Conservation (phyloP, 371 early-diverging fungal species). For the Dichotomocladium elegans region DNA sequence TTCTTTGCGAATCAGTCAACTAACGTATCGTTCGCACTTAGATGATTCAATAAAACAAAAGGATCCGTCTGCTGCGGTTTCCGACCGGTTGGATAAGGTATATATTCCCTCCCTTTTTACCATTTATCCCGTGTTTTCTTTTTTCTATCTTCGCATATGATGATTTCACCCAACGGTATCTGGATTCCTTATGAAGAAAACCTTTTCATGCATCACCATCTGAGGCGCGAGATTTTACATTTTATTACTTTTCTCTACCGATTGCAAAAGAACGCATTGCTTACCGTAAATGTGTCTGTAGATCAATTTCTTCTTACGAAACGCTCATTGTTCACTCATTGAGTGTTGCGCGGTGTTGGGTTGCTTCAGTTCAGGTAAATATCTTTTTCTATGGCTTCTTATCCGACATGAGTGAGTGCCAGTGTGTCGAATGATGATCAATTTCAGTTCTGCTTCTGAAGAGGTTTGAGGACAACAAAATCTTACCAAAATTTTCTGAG, state of each 20-base stretch:
- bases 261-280: no score
- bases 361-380: neutral
- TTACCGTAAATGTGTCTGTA: neutral
- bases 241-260: neutral
- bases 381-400: neutral
- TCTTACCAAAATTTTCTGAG: no score
- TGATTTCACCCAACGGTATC: slow-evolving; percentile 8
- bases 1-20: no score
- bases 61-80: no score
- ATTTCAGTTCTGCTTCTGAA: slow-evolving; percentile 49
- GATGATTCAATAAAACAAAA: no score
- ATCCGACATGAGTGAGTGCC: no score
- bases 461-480: slow-evolving; percentile 27
- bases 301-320: neutral
- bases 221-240: slow-evolving; percentile 17
- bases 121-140: no score
- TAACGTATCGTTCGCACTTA: no score
- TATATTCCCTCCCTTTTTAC: neutral
- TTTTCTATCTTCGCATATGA: neutral
- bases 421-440: slow-evolving; percentile 16
- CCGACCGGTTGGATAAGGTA: neutral
- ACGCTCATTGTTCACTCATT: neutral
- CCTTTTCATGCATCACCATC: slow-evolving; percentile 48
- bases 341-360: neutral
- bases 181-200: slow-evolving; percentile 18